A percentile compares a stretch with the other conserved stretches of the same genome.
Evolutionary conservation across 192 early-diverging fungal genomes (phyloP).

Genomic region (Mortierella claussenii): DNA sequence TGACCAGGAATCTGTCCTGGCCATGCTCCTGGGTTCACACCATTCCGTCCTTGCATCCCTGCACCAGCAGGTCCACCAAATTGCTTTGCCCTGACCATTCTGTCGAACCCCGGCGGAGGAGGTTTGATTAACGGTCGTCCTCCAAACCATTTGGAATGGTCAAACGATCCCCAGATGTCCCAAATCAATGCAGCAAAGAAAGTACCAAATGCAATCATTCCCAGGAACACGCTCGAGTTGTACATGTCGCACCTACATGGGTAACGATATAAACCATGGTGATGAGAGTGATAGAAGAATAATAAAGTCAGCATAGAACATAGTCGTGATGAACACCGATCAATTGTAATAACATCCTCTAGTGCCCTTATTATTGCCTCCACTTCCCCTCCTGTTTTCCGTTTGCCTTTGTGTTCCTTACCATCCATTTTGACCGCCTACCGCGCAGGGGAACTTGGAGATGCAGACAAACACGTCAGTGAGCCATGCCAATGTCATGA

Average conservation of each 20-base stretch:
- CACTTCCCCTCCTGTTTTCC: background rate
- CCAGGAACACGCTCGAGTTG: slow-evolving; percentile 39
- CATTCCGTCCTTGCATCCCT: background rate
- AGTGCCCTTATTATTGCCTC: background rate
- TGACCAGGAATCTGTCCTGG: slow-evolving; percentile 14
- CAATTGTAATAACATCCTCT: no score
- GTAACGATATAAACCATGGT: no score
- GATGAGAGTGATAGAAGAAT: no score
- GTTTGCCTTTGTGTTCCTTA: background rate
- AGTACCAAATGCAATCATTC: slow-evolving; percentile 20
- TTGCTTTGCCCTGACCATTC: background rate
- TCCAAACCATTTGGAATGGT: slow-evolving; percentile 19
- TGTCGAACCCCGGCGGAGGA: slow-evolving; percentile 34
- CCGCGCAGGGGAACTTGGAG: slow-evolving; percentile 47
- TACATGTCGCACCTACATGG: slow-evolving; percentile 53
- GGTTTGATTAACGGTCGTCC: slow-evolving; percentile 25
- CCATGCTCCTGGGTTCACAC: slow-evolving; percentile 7
- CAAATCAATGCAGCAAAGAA: slow-evolving; percentile 30
- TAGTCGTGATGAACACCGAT: no score
- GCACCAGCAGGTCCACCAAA: background rate
- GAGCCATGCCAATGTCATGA: slow-evolving; percentile 43
- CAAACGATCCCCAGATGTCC: slow-evolving; percentile 50
- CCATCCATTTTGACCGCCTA: slow-evolving; percentile 46
- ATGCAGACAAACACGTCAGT: slow-evolving; percentile 49
- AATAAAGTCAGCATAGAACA: no score